phyloP scores from a whole-genome alignment of 2,329 filamentous ascomycete species.

The Alternaria postmessia region DNA sequence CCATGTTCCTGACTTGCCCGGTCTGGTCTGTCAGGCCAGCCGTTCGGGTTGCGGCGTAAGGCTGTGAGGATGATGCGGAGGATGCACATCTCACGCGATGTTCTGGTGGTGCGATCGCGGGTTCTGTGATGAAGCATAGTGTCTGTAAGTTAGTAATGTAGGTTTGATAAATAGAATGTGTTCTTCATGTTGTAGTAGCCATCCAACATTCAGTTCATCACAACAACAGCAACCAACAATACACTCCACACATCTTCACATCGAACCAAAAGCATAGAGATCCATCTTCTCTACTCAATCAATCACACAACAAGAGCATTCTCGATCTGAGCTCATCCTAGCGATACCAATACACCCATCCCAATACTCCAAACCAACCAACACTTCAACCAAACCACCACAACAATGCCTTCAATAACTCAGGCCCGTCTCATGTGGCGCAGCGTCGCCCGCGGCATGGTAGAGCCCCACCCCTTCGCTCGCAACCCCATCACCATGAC shows the following conservation, averaged over 20 bases:
- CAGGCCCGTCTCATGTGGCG: slow-evolving; percentile 43
- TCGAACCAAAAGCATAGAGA: neutral
- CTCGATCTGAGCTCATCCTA: neutral
- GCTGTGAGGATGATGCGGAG: neutral
- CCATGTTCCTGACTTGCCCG: neutral
- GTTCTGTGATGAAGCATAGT: neutral
- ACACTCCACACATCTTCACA: neutral
- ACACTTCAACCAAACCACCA: neutral
- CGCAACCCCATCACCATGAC: slow-evolving; percentile 38
- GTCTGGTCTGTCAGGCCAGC: slow-evolving; percentile 13
- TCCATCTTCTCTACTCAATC: neutral
- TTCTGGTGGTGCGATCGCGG: slow-evolving; percentile 7
- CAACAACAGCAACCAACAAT: neutral
- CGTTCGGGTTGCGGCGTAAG: slow-evolving; percentile 2
- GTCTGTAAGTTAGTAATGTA: neutral
- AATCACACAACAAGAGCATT: neutral
- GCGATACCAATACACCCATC: neutral
- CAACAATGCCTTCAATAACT: slow-evolving; percentile 43
- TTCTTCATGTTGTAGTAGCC: neutral
- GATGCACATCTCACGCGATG: slow-evolving; percentile 4
- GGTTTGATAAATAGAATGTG: neutral
- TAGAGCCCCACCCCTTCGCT: slow-evolving; percentile 48
- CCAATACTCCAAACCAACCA: neutral
- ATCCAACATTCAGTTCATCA: neutral
- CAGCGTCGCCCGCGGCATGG: slow-evolving; percentile 42